A percentile compares a stretch with the other conserved stretches of the same genome.
Evolutionary conservation across 192 early-diverging fungal species (phyloP).

Genomic region (Coemansia sp.): DNA sequence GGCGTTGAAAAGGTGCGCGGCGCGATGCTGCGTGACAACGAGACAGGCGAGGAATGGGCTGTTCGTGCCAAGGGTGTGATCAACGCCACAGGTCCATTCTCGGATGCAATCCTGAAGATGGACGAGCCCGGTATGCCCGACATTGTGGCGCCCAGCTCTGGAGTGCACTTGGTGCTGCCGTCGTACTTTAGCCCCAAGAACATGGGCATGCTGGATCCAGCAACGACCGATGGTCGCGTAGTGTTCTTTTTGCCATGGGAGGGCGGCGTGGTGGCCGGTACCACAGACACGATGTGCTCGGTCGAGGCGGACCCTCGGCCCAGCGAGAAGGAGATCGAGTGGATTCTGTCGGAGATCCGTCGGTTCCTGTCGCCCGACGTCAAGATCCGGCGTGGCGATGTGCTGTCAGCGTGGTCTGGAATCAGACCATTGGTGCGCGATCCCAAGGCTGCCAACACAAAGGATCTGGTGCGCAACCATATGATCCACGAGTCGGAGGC

Average conservation of each 20-base stretch:
- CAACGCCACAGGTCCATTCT: conserved; percentile 80
- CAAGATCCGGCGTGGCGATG: conserved; percentile 95
- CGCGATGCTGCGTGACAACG: conserved; percentile 74
- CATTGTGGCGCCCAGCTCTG: conserved; percentile 91
- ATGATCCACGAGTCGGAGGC: conserved; percentile 85
- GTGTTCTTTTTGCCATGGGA: conserved; percentile 99
- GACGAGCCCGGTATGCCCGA: conserved; percentile 72
- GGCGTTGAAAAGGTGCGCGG: conserved; percentile 68
- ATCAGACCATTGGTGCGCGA: conserved; percentile 96
- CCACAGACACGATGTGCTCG: conserved; percentile 87
- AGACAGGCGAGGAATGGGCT: conserved; percentile 84
- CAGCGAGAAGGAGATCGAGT: conserved; percentile 89
- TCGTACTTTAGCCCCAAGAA: conserved; percentile 91
- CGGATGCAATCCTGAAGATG: conserved; percentile 86
- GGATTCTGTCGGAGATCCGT: conserved; percentile 90
- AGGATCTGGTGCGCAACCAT: conserved; percentile 92
- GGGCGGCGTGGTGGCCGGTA: conserved; percentile 93
- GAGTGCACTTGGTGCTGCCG: conserved; percentile 92
- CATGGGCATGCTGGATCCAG: conserved; percentile 94
- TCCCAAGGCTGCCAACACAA: conserved; percentile 87
- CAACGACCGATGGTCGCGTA: conserved; percentile 90
- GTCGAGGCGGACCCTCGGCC: conserved; percentile 84
- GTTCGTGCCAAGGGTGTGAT: conserved; percentile 90
- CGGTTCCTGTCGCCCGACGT: conserved; percentile 89
- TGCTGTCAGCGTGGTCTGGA: conserved; percentile 96